Conservation (phyloP, 139 green algal species). For the Ostreobium quekettii region DNA sequence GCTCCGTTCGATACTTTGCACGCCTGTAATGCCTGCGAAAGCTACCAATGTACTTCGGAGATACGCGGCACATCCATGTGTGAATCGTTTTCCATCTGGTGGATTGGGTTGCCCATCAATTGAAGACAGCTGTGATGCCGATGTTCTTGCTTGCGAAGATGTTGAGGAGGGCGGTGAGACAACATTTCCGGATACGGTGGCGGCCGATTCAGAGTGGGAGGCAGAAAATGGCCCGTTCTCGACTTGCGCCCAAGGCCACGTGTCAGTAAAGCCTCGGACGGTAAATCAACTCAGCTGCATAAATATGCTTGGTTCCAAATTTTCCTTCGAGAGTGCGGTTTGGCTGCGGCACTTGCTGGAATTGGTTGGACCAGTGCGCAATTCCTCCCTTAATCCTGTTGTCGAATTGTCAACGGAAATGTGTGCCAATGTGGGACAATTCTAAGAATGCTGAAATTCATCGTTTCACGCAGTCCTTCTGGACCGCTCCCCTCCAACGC, state of each 20-base stretch:
- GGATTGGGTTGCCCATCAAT: too few species aligned
- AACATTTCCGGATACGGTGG: constrained; percentile 12
- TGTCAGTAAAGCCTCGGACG: neutral
- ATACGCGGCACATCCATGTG: too few species aligned
- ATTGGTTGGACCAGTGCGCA: neutral
- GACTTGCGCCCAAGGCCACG: neutral
- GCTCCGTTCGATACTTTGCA: too few species aligned
- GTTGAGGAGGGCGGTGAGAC: constrained; percentile 21
- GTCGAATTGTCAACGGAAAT: neutral
- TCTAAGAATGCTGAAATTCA: too few species aligned
- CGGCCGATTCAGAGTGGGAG: neutral
- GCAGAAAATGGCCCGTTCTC: neutral
- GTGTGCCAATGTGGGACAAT: neutral
- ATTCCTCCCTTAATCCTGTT: neutral
- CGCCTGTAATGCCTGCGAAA: too few species aligned
- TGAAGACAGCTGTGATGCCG: too few species aligned
- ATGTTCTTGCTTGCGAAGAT: constrained; percentile 2
- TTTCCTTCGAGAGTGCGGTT: neutral
- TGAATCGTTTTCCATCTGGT: too few species aligned
- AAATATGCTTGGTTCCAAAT: too few species aligned
- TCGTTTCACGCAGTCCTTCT: too few species aligned
- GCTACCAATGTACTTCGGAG: too few species aligned
- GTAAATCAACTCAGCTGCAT: too few species aligned
- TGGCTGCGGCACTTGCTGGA: neutral
- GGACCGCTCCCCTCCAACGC: too few species aligned